These are phyloP conservation scores for Comarum palustre DNA, from an alignment of 306 rosid species.

Conservation along the genomic window DNA sequence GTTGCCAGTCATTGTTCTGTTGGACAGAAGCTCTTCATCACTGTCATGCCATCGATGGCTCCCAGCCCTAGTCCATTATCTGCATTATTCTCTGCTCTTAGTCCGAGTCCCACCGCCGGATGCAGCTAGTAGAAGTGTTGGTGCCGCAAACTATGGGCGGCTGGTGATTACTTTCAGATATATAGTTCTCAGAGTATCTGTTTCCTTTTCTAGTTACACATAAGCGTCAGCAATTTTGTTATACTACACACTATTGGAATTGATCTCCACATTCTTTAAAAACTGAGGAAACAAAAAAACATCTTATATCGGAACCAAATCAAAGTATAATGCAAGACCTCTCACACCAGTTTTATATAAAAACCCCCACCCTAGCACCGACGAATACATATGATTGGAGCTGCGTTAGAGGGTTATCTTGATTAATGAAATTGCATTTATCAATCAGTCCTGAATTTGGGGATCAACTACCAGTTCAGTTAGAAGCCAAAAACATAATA, in stretches of 20 bases:
- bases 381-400: not conserved
- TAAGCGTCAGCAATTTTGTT: not conserved
- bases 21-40: conserved; percentile 43
- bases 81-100: not conserved
- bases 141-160: not conserved
- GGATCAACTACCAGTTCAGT: not conserved
- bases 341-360: too few species aligned
- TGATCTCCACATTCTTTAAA: not conserved
- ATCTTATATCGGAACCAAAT: not conserved
- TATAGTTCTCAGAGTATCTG: not conserved
- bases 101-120: not conserved
- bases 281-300: not conserved
- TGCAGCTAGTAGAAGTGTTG: not conserved
- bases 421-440: not conserved
- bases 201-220: not conserved
- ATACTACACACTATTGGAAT: not conserved
- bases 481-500: not conserved
- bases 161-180: not conserved
- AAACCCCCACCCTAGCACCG: not conserved
- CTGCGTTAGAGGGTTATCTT: not conserved
- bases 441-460: not conserved
- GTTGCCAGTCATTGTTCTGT: conserved; percentile 29
- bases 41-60: conserved; percentile 22
- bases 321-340: not conserved
- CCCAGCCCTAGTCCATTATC: not conserved